Evolutionary conservation across 345 rosid species (phyloP), one percentile per base, ranked within the genome.

Genomic region (Salix caprea): DNA sequence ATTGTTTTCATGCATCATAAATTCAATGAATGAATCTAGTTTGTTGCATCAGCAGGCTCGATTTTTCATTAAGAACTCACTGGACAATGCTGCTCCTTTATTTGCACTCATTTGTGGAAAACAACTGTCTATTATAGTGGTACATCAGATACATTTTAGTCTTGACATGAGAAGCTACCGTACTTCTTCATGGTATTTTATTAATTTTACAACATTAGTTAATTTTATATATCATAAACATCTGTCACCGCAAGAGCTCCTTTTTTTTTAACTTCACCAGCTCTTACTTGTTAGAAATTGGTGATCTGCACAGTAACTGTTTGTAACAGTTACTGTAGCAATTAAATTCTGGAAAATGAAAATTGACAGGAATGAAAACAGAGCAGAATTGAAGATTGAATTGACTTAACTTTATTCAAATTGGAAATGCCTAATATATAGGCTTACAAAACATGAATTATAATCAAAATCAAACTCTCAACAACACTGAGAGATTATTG

Each of bases 1-100:
- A n/a, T 39, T 72, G 15, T 69, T 48, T 77, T 48, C 62, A 39
- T 72, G 76, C 66, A 66, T 26, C 64, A 24, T n/a, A 62, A 52
- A 13, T 18, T 7, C 42, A 28, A 14, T 68, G 62, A 56, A 56
- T n/a, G 28, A n/a, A 56, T n/a, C 62, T 9, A 56, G 62, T 23
- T 23, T n/a, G 28, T n/a, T 56, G 62, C 62, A n/a, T n/a, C 2
- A n/a, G 62, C 62, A 9, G 62, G 28, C 62, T 11, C 14, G 1
- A n/a, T 56, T 56, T 50, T n/a, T 12, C 28, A 8, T 56, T 1
- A 56, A 3, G 28, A 9, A n/a, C 24, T 56, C 62, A n/a, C n/a
- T 50, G 23, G 62, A 56, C 11, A n/a, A n/a, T 56, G 62, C 11
- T 10, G 14, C 62, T 56, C 28, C 62, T 9, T 24, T 9, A 56